Conservation (phyloP, 257 asterid genomes). For the Agastache rugosa region DNA sequence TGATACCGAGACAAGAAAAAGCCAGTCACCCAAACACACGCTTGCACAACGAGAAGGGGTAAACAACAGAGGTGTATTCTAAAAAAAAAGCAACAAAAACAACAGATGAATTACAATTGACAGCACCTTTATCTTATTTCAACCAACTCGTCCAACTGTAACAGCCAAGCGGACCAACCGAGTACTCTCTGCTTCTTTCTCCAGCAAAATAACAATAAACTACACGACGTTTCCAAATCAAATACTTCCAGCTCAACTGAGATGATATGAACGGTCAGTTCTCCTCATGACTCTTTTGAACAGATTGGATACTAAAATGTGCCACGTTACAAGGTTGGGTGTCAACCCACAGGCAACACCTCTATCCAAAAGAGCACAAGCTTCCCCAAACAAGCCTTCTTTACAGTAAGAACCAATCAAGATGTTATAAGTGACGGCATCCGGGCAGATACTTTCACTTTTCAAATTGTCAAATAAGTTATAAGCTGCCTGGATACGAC, state of each 20-base stretch:
- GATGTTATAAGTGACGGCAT: slow-evolving; percentile 71
- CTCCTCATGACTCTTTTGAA: slow-evolving; percentile 42
- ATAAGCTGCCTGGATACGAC: slow-evolving; percentile 61
- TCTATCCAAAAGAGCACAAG: slow-evolving; percentile 54
- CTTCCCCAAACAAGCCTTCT: slow-evolving; percentile 66
- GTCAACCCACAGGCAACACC: slow-evolving; percentile 67
- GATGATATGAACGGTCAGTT: slow-evolving; percentile 14
- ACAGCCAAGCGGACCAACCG: not conserved
- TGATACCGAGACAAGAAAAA: not conserved
- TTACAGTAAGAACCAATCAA: slow-evolving; percentile 68
- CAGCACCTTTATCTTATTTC: not conserved
- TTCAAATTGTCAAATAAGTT: slow-evolving; percentile 62
- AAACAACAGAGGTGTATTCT: not conserved
- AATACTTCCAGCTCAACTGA: slow-evolving; percentile 29
- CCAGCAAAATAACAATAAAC: not conserved
- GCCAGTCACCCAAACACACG: not conserved
- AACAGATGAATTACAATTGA: not conserved
- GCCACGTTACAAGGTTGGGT: slow-evolving; percentile 79
- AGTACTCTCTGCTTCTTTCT: slow-evolving; percentile 13
- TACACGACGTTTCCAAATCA: not conserved
- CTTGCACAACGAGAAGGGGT: not conserved
- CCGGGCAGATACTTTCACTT: slow-evolving; percentile 64
- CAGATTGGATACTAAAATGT: slow-evolving; percentile 60
- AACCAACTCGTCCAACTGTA: not conserved
- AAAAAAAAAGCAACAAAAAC: not conserved